phyloP scores from a whole-genome alignment of 441 rosid genomes.

The Macaranga tanarius region DNA sequence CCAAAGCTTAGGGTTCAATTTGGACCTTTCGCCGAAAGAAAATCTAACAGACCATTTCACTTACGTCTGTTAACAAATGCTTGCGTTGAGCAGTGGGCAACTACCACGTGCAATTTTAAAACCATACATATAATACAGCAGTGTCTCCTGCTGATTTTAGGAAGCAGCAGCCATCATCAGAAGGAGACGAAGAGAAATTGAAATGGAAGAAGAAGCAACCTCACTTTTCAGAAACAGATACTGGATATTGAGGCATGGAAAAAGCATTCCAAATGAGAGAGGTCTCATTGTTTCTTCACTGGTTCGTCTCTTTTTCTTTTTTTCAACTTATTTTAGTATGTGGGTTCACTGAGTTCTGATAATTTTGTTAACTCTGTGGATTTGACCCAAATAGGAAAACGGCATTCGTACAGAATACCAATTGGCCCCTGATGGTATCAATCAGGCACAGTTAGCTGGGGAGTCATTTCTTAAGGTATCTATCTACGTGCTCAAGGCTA shows the following conservation, averaged over 20 bases:
- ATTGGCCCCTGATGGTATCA: constrained; percentile 66
- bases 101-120: no score
- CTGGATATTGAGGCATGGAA: constrained; percentile 87
- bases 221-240: constrained; percentile 55
- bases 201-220: constrained; percentile 31
- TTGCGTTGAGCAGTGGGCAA: no score
- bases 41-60: no score
- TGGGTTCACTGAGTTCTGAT: neutral
- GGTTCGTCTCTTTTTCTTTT: constrained; percentile 35
- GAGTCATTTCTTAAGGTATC: constrained; percentile 61
- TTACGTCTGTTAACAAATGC: no score
- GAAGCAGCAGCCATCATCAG: neutral
- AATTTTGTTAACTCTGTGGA: no score
- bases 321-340: neutral
- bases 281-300: constrained; percentile 77
- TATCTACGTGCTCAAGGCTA: neutral
- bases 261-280: constrained; percentile 89
- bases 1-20: no score
- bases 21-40: no score
- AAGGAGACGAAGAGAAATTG: constrained; percentile 21
- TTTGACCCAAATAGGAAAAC: constrained; percentile 57
- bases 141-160: neutral
- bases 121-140: no score
- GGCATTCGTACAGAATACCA: constrained; percentile 61
- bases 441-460: constrained; percentile 74